These are phyloP conservation scores for Nothomitra cinnamomea DNA, from an alignment of 2,329 filamentous ascomycete species.

Conservation along the genomic window DNA sequence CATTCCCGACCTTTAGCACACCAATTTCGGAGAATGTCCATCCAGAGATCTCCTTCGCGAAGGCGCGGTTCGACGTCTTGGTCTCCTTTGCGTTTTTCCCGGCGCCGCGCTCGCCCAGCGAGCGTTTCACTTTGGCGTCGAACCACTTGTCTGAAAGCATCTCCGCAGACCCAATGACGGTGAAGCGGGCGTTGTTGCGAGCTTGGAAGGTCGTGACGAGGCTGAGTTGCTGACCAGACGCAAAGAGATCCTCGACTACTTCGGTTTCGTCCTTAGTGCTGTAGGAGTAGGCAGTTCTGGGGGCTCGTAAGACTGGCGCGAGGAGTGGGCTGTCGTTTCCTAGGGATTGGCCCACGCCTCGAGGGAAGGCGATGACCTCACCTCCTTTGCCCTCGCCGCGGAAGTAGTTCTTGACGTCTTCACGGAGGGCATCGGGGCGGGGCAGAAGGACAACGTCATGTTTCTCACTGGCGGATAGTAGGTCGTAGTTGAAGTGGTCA, in stretches of 20 bases:
- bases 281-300: slow-evolving; percentile 79
- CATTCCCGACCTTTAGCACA: slow-evolving; percentile 65
- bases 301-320: slow-evolving; percentile 65
- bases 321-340: slow-evolving; percentile 61
- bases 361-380: slow-evolving; percentile 61
- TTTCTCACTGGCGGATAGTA: slow-evolving; percentile 53
- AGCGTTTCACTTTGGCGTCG: slow-evolving; percentile 52
- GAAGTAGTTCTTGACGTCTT: slow-evolving; percentile 66
- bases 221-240: slow-evolving; percentile 64
- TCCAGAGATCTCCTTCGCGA: slow-evolving; percentile 69
- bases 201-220: slow-evolving; percentile 80
- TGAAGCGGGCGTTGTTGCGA: slow-evolving; percentile 81
- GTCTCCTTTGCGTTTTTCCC: slow-evolving; percentile 33
- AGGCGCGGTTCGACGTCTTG: slow-evolving; percentile 64
- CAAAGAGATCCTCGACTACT: slow-evolving; percentile 65
- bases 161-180: slow-evolving; percentile 71
- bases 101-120: slow-evolving; percentile 9
- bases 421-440: slow-evolving; percentile 44
- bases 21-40: slow-evolving; percentile 95
- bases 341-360: slow-evolving; percentile 62
- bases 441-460: slow-evolving; percentile 80
- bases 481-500: slow-evolving; percentile 92
- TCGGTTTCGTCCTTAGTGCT: slow-evolving; percentile 74
- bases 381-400: slow-evolving; percentile 36
- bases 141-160: slow-evolving; percentile 84